phyloP scores from a whole-genome alignment of 169 alveolate species.

The Plasmodium cynomolgi region DNA sequence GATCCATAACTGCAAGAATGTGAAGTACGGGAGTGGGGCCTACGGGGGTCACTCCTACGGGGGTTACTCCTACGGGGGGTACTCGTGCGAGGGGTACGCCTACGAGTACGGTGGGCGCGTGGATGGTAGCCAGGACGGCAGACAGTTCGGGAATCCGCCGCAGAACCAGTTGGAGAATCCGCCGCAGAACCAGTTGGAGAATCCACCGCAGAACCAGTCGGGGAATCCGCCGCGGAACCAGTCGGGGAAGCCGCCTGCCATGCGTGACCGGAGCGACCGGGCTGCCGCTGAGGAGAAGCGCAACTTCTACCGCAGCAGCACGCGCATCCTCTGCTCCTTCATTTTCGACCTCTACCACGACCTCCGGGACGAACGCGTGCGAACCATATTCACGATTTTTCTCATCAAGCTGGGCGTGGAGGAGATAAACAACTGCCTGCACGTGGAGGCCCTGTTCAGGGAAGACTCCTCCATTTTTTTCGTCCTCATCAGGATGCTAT shows the following conservation, averaged over 20 bases:
- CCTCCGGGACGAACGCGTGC: constrained; percentile 18
- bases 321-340: constrained; percentile 42
- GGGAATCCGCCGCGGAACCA: neutral
- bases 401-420: constrained; percentile 66
- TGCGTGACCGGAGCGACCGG: too few relatives aligned
- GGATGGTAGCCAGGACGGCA: neutral
- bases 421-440: constrained; percentile 50
- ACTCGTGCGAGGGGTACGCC: too few relatives aligned
- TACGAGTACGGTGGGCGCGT: neutral
- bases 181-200: neutral
- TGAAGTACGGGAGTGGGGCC: neutral
- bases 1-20: constrained; percentile 50
- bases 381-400: constrained; percentile 64
- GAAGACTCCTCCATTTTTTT: constrained; percentile 55
- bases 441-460: constrained; percentile 22
- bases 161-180: neutral
- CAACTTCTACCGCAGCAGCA: constrained; percentile 29
- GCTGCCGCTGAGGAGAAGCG: neutral
- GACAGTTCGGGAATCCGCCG: too few relatives aligned
- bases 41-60: neutral
- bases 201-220: too few relatives aligned
- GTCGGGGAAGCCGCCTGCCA: neutral
- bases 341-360: constrained; percentile 62
- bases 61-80: too few relatives aligned
- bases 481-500: constrained; percentile 42